A percentile compares a stretch with the other conserved stretches of the same genome.
These are phyloP conservation scores for Lichtheimia hyalospora DNA, from an alignment of 371 early-diverging fungal species.

Conservation along the genomic window DNA sequence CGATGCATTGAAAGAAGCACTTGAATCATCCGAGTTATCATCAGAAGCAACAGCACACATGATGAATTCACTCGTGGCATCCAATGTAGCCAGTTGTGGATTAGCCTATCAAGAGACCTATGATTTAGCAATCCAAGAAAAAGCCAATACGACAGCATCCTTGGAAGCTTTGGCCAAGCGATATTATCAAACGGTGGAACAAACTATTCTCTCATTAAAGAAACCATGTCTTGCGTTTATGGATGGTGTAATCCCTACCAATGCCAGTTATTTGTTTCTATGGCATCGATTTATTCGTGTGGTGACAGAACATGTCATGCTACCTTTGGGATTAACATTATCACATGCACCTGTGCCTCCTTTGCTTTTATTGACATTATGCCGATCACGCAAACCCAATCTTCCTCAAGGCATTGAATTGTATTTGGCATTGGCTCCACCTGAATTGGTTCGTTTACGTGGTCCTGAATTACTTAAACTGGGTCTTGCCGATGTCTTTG, in stretches of 20 bases:
- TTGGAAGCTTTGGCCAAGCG: constrained; percentile 14
- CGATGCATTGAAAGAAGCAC: constrained; percentile 10
- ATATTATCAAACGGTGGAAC: constrained; percentile 17
- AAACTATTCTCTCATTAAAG: constrained; percentile 1
- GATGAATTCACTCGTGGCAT: constrained; percentile 4
- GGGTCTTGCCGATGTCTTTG: constrained; percentile 54
- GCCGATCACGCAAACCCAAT: constrained; percentile 19
- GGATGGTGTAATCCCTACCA: constrained; percentile 45
- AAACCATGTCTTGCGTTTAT: constrained; percentile 39
- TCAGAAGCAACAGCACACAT: constrained; percentile 24
- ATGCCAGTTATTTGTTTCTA: constrained; percentile 39
- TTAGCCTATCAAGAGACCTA: constrained; percentile 34
- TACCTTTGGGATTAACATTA: constrained; percentile 23
- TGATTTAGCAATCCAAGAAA: constrained; percentile 5
- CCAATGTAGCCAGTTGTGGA: constrained; percentile 29
- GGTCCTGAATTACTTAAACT: constrained; percentile 54
- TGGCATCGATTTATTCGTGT: constrained; percentile 39
- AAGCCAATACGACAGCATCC: neutral
- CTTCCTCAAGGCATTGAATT: constrained; percentile 39
- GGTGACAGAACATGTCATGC: constrained; percentile 47
- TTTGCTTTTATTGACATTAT: constrained; percentile 27
- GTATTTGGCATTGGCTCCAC: constrained; percentile 49
- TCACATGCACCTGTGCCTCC: constrained; percentile 44
- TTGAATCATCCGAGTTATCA: constrained; percentile 14
- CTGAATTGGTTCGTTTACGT: constrained; percentile 43